phyloP scores from a whole-genome alignment of 2,329 filamentous ascomycete genomes.

The Sporothrix sp. region DNA sequence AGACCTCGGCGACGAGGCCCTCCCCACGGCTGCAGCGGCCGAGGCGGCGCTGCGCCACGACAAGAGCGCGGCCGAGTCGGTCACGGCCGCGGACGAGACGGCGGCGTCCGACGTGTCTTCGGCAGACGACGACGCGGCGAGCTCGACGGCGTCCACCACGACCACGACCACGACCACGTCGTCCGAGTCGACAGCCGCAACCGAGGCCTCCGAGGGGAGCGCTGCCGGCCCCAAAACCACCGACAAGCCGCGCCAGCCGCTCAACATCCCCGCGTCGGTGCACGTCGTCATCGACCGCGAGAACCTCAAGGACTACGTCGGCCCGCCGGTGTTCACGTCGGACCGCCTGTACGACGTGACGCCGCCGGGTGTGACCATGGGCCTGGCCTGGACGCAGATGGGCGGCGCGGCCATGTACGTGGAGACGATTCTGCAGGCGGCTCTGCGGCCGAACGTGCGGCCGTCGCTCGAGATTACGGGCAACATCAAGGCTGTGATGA shows the following conservation, averaged over 20 bases:
- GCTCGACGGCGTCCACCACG: slow-evolving; percentile 6
- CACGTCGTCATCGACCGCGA: slow-evolving; percentile 80
- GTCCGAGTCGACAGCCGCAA: slow-evolving; percentile 16
- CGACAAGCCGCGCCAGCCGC: slow-evolving; percentile 61
- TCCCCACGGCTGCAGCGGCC: slow-evolving; percentile 58
- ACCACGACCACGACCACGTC: neutral
- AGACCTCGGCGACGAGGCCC: slow-evolving; percentile 75
- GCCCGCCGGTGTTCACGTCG: slow-evolving; percentile 88
- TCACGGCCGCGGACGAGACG: slow-evolving; percentile 31
- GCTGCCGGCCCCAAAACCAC: slow-evolving; percentile 46
- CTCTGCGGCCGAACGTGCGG: slow-evolving; percentile 61
- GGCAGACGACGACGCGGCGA: slow-evolving; percentile 4
- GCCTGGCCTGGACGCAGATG: slow-evolving; percentile 95
- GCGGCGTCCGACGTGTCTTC: slow-evolving; percentile 25
- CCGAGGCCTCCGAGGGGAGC: slow-evolving; percentile 15
- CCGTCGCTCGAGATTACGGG: slow-evolving; percentile 84
- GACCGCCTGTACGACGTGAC: slow-evolving; percentile 92
- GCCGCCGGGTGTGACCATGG: slow-evolving; percentile 93
- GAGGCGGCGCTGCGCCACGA: slow-evolving; percentile 23
- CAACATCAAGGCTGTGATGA: slow-evolving; percentile 95
- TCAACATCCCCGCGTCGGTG: slow-evolving; percentile 78
- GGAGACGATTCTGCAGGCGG: slow-evolving; percentile 85
- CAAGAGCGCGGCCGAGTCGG: slow-evolving; percentile 31
- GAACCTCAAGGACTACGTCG: slow-evolving; percentile 93
- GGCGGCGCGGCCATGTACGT: slow-evolving; percentile 94